phyloP scores from a whole-genome alignment of 2,329 filamentous ascomycete species.

The Aspergillus pseudonomiae region DNA sequence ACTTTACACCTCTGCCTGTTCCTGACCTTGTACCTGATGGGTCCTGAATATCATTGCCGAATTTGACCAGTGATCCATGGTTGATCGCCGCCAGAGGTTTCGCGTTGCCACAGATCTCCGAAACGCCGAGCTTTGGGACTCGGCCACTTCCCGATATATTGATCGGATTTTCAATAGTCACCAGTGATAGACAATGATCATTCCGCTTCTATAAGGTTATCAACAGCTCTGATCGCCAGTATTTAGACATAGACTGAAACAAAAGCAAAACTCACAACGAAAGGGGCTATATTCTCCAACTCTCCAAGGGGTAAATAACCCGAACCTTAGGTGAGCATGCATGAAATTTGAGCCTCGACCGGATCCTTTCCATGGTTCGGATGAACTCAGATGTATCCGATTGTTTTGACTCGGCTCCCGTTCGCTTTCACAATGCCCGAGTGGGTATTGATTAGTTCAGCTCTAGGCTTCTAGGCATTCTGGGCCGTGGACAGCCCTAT shows the following conservation, averaged over 20 bases:
- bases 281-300: neutral
- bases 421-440: neutral
- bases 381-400: neutral
- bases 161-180: neutral
- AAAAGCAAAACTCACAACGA: neutral
- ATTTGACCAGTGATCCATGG: neutral
- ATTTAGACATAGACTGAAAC: neutral
- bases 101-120: neutral
- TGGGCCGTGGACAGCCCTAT: neutral
- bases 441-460: neutral
- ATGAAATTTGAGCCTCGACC: neutral
- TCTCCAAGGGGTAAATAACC: neutral
- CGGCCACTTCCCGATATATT: neutral
- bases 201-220: neutral
- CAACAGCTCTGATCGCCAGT: neutral
- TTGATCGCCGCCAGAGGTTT: neutral
- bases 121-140: neutral
- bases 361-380: neutral
- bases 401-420: neutral
- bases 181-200: neutral
- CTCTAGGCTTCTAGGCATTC: neutral
- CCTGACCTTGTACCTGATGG: constrained; percentile 3
- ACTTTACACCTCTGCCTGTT: neutral
- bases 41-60: constrained; percentile 1
- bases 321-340: neutral